Conservation (phyloP, 2,329 filamentous ascomycete species). For the Aspergillus sclerotialis region DNA sequence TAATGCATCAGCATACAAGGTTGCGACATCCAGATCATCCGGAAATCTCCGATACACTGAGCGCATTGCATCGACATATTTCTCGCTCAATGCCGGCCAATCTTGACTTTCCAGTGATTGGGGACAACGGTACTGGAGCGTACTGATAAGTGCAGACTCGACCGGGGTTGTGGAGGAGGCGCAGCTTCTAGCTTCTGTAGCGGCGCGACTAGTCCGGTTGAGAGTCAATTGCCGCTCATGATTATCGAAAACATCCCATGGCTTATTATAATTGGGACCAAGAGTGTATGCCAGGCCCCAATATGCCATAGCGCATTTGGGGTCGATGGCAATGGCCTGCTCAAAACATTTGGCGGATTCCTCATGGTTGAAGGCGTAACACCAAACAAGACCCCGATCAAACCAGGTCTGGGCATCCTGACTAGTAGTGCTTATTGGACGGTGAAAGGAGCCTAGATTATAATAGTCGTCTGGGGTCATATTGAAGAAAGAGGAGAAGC, state of each 20-base stretch:
- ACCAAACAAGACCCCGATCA: slow-evolving; percentile 31
- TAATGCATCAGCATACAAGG: slow-evolving; percentile 57
- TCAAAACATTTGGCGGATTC: slow-evolving; percentile 30
- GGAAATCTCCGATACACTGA: slow-evolving; percentile 46
- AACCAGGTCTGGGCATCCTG: slow-evolving; percentile 31
- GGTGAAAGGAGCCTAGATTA: slow-evolving; percentile 30
- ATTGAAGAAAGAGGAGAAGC: background rate
- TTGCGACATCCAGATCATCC: slow-evolving; percentile 56
- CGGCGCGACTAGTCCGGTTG: slow-evolving; percentile 41
- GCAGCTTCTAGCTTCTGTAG: slow-evolving; percentile 35
- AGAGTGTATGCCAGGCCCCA: slow-evolving; percentile 53
- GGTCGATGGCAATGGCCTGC: slow-evolving; percentile 26
- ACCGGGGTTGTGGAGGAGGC: slow-evolving; percentile 36
- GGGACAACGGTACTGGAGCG: slow-evolving; percentile 58
- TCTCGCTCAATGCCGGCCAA: slow-evolving; percentile 49
- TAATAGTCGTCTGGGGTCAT: slow-evolving; percentile 19
- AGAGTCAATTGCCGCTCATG: slow-evolving; percentile 49
- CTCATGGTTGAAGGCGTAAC: slow-evolving; percentile 34
- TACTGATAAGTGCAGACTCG: slow-evolving; percentile 58
- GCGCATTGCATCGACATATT: slow-evolving; percentile 58
- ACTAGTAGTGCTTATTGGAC: slow-evolving; percentile 21
- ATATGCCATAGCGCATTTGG: slow-evolving; percentile 31
- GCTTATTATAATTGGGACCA: slow-evolving; percentile 74
- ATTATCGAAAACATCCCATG: slow-evolving; percentile 64
- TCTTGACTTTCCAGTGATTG: slow-evolving; percentile 42